These are phyloP conservation scores for Nitzschia inconspicua DNA, from an alignment of 108 stramenopile genomes.

Conservation along the genomic window DNA sequence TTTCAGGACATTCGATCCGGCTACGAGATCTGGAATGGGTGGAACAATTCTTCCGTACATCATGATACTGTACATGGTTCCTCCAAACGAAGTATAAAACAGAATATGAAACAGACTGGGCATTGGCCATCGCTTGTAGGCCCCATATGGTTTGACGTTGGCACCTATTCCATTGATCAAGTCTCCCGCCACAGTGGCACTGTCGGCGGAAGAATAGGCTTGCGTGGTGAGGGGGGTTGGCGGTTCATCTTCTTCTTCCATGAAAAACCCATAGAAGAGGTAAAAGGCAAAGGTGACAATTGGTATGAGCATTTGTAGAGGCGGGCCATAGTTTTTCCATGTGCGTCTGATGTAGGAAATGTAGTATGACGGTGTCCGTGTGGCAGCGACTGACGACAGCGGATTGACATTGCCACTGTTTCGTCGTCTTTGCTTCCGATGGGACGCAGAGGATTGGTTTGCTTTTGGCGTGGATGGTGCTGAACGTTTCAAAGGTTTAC, in stretches of 20 bases:
- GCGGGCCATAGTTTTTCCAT: not conserved
- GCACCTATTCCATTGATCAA: not conserved
- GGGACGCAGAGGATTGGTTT: too few relatives aligned
- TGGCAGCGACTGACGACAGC: too few relatives aligned
- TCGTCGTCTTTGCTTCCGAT: too few relatives aligned
- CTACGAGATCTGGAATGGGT: slow-evolving; percentile 73
- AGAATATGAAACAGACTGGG: slow-evolving; percentile 23
- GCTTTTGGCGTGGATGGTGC: too few relatives aligned
- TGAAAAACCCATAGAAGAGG: slow-evolving; percentile 1
- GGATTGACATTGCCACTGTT: too few relatives aligned
- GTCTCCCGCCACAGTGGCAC: not conserved
- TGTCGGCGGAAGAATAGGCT: not conserved
- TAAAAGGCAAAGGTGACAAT: slow-evolving; percentile 1
- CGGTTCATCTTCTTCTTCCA: not conserved
- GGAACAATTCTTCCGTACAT: slow-evolving; percentile 57
- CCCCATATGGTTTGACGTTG: slow-evolving; percentile 7
- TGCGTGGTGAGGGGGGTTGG: slow-evolving; percentile 5
- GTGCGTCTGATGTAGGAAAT: too few relatives aligned
- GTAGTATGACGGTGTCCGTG: too few relatives aligned
- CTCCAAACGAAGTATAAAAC: slow-evolving; percentile 13
- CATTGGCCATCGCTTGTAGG: slow-evolving; percentile 4
- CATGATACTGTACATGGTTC: slow-evolving; percentile 10
- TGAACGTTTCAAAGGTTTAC: too few relatives aligned
- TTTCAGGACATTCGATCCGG: slow-evolving; percentile 61
- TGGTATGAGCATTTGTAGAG: slow-evolving; percentile 19